phyloP scores from a whole-genome alignment of 2,329 filamentous ascomycete species.

The Diaporthe humulicola region DNA sequence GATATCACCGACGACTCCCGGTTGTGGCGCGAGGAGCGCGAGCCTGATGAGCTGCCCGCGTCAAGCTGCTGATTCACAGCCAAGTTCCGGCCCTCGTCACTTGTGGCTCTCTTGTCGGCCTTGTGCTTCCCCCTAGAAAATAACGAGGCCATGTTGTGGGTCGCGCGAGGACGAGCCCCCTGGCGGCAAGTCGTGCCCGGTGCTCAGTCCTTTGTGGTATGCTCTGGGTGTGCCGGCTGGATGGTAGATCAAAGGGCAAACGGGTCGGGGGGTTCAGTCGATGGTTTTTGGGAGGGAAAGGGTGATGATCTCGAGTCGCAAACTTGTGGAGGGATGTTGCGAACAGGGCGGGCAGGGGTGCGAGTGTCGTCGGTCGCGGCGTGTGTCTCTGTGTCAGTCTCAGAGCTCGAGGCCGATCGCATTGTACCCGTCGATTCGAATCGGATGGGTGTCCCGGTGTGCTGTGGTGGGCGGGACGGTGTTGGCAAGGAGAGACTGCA shows the following conservation, averaged over 20 bases:
- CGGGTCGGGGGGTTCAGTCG: constrained; percentile 13
- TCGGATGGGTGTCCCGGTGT: constrained; percentile 30
- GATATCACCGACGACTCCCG: constrained; percentile 80
- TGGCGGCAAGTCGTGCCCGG: constrained; percentile 12
- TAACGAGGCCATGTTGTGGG: constrained; percentile 69
- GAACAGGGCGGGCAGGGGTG: constrained; percentile 21
- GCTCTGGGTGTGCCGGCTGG: constrained; percentile 22
- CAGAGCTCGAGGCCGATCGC: constrained; percentile 37
- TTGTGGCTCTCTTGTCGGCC: constrained; percentile 70
- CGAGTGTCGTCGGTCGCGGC: constrained; percentile 28
- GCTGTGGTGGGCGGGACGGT: constrained; percentile 30
- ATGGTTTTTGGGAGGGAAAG: neutral
- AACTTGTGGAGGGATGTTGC: constrained; percentile 12
- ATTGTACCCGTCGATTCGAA: constrained; percentile 36
- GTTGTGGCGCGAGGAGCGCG: constrained; percentile 81
- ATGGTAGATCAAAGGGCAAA: neutral
- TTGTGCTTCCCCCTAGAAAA: constrained; percentile 92
- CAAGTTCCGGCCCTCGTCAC: constrained; percentile 69
- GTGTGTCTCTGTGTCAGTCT: constrained; percentile 35
- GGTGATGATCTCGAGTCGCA: constrained; percentile 15
- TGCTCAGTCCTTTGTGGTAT: constrained; percentile 21
- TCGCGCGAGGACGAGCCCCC: constrained; percentile 33
- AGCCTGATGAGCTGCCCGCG: constrained; percentile 63
- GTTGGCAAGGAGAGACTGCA: constrained; percentile 38
- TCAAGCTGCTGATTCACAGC: constrained; percentile 69